Evolutionary conservation across 2,329 filamentous ascomycete species (phyloP), one percentile per base, ranked within the genome.

Genomic region (Catunica adiposa): DNA sequence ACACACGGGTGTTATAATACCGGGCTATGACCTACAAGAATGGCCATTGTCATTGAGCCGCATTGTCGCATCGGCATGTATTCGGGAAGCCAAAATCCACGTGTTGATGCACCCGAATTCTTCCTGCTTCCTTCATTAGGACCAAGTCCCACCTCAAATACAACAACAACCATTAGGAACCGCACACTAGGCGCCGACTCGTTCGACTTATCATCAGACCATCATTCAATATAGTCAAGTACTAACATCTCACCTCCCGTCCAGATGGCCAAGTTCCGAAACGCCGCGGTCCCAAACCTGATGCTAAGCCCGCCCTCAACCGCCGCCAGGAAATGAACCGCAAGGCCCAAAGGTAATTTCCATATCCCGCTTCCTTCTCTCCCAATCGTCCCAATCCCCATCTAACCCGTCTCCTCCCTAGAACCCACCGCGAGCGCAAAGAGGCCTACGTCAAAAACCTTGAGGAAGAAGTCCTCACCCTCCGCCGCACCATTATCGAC

Each of bases 361-460:
- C 34, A 2, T 22, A n/a, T 44, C 20, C 11, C 40, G 15, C 8
- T n/a, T 7, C 48, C 25, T 14, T 26, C 22, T 44, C 20, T 54
- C 1, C 20, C 17, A 17, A 38, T 14, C 14, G 17, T 34, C 29
- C 53, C 17, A 20, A 14, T 29, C n/a, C 31, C 29, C 22, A 25
- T 15, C 31, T 42, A n/a, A 37, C 29, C 15, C 22, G 29, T 11
- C 26, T 26, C 23, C 53, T 46, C 17, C 9, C 20, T 51, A 95
- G 92, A 65, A 97, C 92, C 17, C 92, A 98, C 69, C 88, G 92
- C 56, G 92, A 97, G 70, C 82, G 92, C 62, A 97, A 97, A 68
- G 92, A 97, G 69, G 78, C 89, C 63, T 97, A 97, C 67, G 94
- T 96, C 72, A 94, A 94, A 68, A 82, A 86, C 9, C 78, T 97